phyloP scores from a whole-genome alignment of 306 rosid genomes.

The Vigna radiata region DNA sequence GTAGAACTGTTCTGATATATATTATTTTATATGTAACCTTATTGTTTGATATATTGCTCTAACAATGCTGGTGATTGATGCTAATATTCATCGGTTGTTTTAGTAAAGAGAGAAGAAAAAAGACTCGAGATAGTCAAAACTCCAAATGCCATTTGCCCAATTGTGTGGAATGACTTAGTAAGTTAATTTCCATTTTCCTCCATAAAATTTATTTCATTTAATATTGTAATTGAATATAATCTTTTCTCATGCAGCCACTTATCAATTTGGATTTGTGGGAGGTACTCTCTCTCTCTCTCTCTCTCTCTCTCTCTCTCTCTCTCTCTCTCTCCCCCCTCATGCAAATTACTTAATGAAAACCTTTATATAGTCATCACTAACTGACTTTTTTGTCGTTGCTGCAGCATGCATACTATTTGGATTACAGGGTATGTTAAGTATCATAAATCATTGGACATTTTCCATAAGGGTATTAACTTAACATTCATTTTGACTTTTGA shows the following conservation, averaged over 20 bases:
- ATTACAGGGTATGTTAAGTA: conserved; percentile 74
- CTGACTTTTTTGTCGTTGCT: conserved; percentile 46
- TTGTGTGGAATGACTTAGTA: conserved; percentile 90
- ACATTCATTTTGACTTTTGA: conserved; percentile 38
- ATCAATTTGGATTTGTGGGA: conserved; percentile 96
- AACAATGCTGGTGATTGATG: conserved; percentile 18
- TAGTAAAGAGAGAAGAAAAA: conserved; percentile 89
- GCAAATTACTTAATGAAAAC: not conserved
- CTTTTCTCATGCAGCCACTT: conserved; percentile 77
- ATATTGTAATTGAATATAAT: conserved; percentile 36
- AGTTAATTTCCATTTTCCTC: conserved; percentile 45
- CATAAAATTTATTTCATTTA: conserved; percentile 25
- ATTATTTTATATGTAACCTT: conserved; percentile 14
- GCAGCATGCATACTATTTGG: conserved; percentile 97
- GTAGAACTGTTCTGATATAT: not conserved
- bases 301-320: conserved; percentile 12
- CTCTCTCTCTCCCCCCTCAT: conserved; percentile 40
- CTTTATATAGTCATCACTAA: conserved; percentile 25
- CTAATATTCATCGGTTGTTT: conserved; percentile 36
- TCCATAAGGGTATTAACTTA: conserved; percentile 5
- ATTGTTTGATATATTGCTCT: conserved; percentile 36
- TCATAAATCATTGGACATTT: conserved; percentile 24
- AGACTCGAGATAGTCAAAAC: conserved; percentile 72
- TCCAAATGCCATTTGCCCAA: conserved; percentile 79
- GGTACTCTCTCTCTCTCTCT: conserved; percentile 60